Base-by-base conservation (phyloP, 192 early-diverging fungal species). In the Oehlia diaphana region DNA sequence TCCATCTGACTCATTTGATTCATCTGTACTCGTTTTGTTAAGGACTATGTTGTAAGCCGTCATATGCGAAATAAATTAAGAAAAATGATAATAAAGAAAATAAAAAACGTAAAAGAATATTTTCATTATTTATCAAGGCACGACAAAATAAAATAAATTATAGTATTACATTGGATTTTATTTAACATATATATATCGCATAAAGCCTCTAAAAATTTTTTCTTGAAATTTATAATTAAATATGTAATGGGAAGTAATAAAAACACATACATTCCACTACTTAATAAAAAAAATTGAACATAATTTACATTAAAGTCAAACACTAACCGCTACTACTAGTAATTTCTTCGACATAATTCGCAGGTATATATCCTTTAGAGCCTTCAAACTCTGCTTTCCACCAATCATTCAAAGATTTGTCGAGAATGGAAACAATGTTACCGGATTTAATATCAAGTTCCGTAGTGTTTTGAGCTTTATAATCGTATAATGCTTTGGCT, bases 401-500 rank as follows among this genome's bases (percentile, higher is more conserved):
- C 85, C 86, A 86, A 71, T 87, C 82, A 31, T 77, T 83, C 23
- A 83, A 80, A 12, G 81, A 81, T 67, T 90, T 88, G 63, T 86
- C 85, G 33, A 89, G 78, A 28, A 95, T 87, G 0, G 86, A 86
- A 53, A 95, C 81, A 33, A 91, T 83, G 69, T 88, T 90, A 9
- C 91, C 92, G 0, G 86, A 83, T 35, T 89, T 85, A 74, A 94
- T 90, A 37, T 84, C 81, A 23, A 95, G 83, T 58, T 93, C 92
- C 53, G 89, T 91, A 50, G 83, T 79, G 63, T 81, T 83, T 67
- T 83, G 81, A 10, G 80, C 80, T 10, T 81, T 74, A 74, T 84
- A 89, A n/a, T 87, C 78, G 49, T 83, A 88, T 19, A 88, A 64
- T 21, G 81, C 85, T 44, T 78, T 84, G 2, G 82, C 85, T 67